A percentile compares a stretch with the other conserved stretches of the same genome.
Conservation (phyloP, 2,329 filamentous ascomycete species). For the Colletotrichum salicis region DNA sequence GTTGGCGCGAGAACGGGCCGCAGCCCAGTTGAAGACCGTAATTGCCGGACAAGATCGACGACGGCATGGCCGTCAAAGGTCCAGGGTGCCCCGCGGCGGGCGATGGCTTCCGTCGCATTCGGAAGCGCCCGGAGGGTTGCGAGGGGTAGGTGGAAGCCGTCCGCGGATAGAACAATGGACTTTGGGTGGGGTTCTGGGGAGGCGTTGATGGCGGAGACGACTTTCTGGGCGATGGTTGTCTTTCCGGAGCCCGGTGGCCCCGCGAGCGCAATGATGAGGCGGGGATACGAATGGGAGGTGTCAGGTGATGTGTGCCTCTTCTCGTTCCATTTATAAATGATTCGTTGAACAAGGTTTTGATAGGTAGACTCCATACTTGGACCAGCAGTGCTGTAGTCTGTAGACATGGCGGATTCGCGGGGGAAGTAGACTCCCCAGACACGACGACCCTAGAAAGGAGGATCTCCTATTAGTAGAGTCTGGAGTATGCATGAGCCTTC, state of each 20-base stretch:
- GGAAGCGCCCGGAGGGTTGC: constrained; percentile 37
- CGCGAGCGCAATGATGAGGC: constrained; percentile 44
- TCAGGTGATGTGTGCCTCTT: not conserved
- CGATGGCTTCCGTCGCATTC: constrained; percentile 40
- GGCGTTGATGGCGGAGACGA: constrained; percentile 34
- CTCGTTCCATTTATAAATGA: constrained; percentile 38
- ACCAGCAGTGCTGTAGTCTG: not conserved
- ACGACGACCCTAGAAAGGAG: not conserved
- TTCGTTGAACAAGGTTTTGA: constrained; percentile 38
- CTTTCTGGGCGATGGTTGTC: constrained; percentile 40
- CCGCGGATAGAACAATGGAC: constrained; percentile 32
- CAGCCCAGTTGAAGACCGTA: constrained; percentile 34
- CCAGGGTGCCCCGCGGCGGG: constrained; percentile 44
- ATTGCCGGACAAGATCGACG: constrained; percentile 37
- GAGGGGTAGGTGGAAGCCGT: constrained; percentile 45
- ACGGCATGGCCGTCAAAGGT: constrained; percentile 44
- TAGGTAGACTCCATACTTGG: constrained; percentile 42
- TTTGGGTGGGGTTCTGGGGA: constrained; percentile 15
- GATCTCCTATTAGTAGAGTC: not conserved
- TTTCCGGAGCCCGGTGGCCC: constrained; percentile 47
- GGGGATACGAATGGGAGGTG: constrained; percentile 5
- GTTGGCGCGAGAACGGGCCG: constrained; percentile 49
- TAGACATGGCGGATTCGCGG: not conserved
- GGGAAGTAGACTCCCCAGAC: not conserved
- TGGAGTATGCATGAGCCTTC: not conserved